Conservation (phyloP, 805 yeast genomes). For the Candida sonorensis region DNA sequence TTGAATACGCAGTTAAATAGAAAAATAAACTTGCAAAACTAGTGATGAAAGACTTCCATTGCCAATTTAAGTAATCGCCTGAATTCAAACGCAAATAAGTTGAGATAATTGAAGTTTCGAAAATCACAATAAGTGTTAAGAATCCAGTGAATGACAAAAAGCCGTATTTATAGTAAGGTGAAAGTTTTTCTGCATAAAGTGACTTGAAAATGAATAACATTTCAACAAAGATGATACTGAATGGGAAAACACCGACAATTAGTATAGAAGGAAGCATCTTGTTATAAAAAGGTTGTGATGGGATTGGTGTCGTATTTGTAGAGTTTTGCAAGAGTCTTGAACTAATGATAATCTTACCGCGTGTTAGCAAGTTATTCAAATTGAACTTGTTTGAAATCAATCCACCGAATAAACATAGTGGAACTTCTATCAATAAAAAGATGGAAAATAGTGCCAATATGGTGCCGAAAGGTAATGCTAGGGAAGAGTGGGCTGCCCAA, state of each 20-base stretch:
- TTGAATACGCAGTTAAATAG: constrained; percentile 61
- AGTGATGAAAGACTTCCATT: constrained; percentile 71
- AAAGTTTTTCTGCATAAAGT: constrained; percentile 72
- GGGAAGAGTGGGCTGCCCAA: constrained; percentile 70
- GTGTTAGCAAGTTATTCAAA: too few species aligned
- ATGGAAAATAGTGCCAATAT: constrained; percentile 51
- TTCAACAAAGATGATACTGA: constrained; percentile 76
- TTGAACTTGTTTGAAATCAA: constrained; percentile 26
- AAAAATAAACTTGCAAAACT: constrained; percentile 65
- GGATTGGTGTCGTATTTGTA: constrained; percentile 15
- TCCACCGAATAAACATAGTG: constrained; percentile 74
- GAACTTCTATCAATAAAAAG: constrained; percentile 63
- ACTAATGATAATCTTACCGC: constrained; percentile 6
- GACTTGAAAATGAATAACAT: constrained; percentile 65
- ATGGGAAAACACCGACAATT: constrained; percentile 68
- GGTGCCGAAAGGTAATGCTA: constrained; percentile 75
- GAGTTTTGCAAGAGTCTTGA: constrained; percentile 6
- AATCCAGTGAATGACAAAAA: constrained; percentile 58
- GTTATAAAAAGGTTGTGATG: constrained; percentile 32
- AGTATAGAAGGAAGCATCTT: constrained; percentile 29
- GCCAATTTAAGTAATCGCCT: constrained; percentile 62
- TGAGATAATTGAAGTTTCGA: constrained; percentile 67
- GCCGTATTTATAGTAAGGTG: constrained; percentile 76
- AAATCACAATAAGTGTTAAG: constrained; percentile 53
- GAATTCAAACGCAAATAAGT: constrained; percentile 51